Conservation (phyloP, 2,329 filamentous ascomycete genomes). For the Plenodomus lindquistii region DNA sequence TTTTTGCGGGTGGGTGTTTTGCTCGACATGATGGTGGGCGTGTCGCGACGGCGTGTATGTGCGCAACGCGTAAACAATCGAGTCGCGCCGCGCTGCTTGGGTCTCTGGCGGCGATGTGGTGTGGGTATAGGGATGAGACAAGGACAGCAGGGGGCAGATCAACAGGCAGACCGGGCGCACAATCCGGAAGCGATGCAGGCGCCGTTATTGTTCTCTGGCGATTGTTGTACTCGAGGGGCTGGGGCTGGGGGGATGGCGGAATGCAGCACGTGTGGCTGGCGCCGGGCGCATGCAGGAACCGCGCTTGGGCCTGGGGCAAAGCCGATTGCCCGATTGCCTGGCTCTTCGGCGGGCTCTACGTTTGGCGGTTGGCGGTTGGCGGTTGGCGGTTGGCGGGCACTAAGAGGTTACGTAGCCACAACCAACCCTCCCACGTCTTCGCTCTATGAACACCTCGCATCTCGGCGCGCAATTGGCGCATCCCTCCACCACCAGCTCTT, state of each 20-base stretch:
- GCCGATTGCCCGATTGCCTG: too few species aligned
- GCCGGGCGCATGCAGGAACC: constrained; percentile 1
- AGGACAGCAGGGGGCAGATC: constrained; percentile 5
- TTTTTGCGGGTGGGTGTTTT: constrained; percentile 34
- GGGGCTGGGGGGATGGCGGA: constrained; percentile 11
- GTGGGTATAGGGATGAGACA: constrained; percentile 7
- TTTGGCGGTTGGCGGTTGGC: constrained; percentile 12
- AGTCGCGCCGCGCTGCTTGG: not conserved
- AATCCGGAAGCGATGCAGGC: constrained; percentile 3
- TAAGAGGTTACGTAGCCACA: constrained; percentile 37
- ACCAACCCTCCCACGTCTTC: not conserved
- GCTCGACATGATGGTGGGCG: constrained; percentile 19
- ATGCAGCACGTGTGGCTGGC: constrained; percentile 36
- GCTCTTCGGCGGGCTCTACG: not conserved
- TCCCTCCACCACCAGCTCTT: not conserved
- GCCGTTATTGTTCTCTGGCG: not conserved
- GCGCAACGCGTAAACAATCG: not conserved
- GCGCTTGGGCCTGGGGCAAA: constrained; percentile 11
- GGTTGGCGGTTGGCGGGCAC: constrained; percentile 7
- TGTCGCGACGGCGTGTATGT: not conserved
- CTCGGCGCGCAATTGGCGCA: not conserved
- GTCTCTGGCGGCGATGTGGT: constrained; percentile 1
- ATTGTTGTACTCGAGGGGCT: constrained; percentile 24
- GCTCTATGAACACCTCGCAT: not conserved
- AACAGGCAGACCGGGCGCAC: constrained; percentile 15